Evolutionary conservation across 2,329 filamentous ascomycete genomes (phyloP).

Genomic region (Clonostachys solani): DNA sequence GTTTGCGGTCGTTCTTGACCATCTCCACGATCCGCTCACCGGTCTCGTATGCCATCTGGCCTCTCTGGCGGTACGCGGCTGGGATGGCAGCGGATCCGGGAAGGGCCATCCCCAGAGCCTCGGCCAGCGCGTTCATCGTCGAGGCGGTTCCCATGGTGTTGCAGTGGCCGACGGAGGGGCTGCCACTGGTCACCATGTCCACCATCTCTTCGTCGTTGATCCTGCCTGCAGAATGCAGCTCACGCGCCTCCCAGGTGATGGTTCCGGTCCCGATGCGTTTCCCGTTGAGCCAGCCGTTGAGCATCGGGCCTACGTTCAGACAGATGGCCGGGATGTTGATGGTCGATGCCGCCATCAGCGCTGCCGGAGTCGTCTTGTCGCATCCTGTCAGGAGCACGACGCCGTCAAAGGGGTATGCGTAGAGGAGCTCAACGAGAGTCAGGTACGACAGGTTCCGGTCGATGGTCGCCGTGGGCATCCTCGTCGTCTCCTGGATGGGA

Average conservation of each 20-base stretch:
- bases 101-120: constrained; percentile 47
- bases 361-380: constrained; percentile 47
- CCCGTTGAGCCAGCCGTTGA: constrained; percentile 39
- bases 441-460: constrained; percentile 45
- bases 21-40: constrained; percentile 44
- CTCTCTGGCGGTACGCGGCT: constrained; percentile 41
- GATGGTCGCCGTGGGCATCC: constrained; percentile 41
- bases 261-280: constrained; percentile 37
- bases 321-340: constrained; percentile 46
- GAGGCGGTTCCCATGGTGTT: constrained; percentile 51
- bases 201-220: constrained; percentile 36
- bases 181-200: constrained; percentile 27
- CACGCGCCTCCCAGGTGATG: constrained; percentile 42
- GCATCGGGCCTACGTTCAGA: constrained; percentile 47
- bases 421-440: constrained; percentile 39
- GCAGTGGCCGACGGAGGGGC: constrained; percentile 32
- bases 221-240: constrained; percentile 39
- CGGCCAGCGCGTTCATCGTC: constrained; percentile 47
- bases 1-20: constrained; percentile 40
- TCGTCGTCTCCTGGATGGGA: constrained; percentile 43
- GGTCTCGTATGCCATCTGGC: constrained; percentile 41
- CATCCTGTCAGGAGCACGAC: constrained; percentile 46
- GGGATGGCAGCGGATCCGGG: constrained; percentile 47
- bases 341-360: constrained; percentile 45
- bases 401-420: constrained; percentile 43